Base-by-base conservation (phyloP, 495 filamentous ascomycete genomes). In the Rhizodiscina lignyota region DNA sequence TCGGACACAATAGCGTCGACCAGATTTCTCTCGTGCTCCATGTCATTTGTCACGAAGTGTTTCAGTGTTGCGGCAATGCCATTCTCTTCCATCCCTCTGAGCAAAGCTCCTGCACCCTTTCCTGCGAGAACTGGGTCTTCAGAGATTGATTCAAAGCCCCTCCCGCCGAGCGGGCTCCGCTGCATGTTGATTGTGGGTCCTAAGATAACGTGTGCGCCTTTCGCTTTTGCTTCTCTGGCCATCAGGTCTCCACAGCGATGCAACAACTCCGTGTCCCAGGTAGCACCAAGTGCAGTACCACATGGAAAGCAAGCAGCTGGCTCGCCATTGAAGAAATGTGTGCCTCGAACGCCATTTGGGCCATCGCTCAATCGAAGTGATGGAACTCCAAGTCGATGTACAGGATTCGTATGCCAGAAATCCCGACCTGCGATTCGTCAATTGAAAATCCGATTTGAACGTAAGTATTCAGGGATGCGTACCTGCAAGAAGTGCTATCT, bases 31-130 rank as follows among this genome's bases (percentile, higher is more conserved):
- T 72, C 68, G 38, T 79, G 71, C 46, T 87, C 80, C 47, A 79
- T 74, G 46, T 85, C 81, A 50, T 85, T 87, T 42, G 70, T 75
- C n/a, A 79, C 72, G 47, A 81, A 87, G 49, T 87, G 81, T 62
- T 85, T 87, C 32, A 83, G 58, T 1, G 75, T 79, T 0, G 79
- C 74, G 17, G 68, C 70, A 17, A 85, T 68, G 2, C 77, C 75
- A 24, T 69, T 76, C 21, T 64, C 65, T 50, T 87, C 77, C 26
- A 87, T 67, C 8, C 79, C 78, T 42, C 70, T 71, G 39, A 74
- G 68, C 21, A 78, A 59, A 28, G 71, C 57, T 0, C 74, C 78
- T 15, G 80, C 78, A 17, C 77, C 56, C 4, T 64, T 63, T 0
- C 81, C 81, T 3, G 78, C 69, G 2, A 87, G 61, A 5, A 77